Percentiles rank a stretch among this genome's conserved stretches.
These are phyloP conservation scores for Digitaria exilis DNA, from an alignment of 202 grass and related monocot species.

Conservation along the genomic window DNA sequence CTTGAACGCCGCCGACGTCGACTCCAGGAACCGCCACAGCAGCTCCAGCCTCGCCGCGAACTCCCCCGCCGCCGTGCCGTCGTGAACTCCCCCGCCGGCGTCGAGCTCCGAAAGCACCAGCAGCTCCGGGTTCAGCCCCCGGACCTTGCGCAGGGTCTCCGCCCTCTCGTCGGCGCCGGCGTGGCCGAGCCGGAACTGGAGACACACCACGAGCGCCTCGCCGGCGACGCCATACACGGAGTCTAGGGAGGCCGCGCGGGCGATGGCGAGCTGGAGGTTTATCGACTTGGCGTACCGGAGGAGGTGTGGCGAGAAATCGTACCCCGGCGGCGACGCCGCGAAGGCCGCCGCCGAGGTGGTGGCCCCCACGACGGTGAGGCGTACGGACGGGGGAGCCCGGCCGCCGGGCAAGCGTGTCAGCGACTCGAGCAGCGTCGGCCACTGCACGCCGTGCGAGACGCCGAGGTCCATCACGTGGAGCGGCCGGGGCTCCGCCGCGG, in stretches of 20 bases:
- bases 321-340: constrained; percentile 57
- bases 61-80: constrained; percentile 41
- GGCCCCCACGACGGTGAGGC: constrained; percentile 49
- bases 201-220: constrained; percentile 70
- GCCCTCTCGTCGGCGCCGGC: constrained; percentile 35
- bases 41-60: constrained; percentile 60
- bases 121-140: constrained; percentile 63
- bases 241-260: constrained; percentile 32
- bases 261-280: constrained; percentile 68
- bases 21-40: constrained; percentile 85
- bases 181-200: constrained; percentile 76
- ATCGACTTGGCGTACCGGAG: constrained; percentile 89
- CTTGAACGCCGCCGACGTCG: constrained; percentile 81
- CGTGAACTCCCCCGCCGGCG: not conserved
- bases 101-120: constrained; percentile 84
- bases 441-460: constrained; percentile 95
- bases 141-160: constrained; percentile 54
- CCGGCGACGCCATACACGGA: constrained; percentile 24
- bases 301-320: constrained; percentile 84
- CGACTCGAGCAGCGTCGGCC: constrained; percentile 92
- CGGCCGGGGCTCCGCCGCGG: not conserved
- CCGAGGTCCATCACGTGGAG: constrained; percentile 85
- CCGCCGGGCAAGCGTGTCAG: constrained; percentile 58
- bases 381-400: constrained; percentile 49
- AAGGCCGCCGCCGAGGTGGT: constrained; percentile 48